Percentiles rank a stretch among this genome's conserved stretches.
These are phyloP conservation scores for Balamuthia mandrillaris DNA, from an alignment of 208 protist species.

Conservation along the genomic window DNA sequence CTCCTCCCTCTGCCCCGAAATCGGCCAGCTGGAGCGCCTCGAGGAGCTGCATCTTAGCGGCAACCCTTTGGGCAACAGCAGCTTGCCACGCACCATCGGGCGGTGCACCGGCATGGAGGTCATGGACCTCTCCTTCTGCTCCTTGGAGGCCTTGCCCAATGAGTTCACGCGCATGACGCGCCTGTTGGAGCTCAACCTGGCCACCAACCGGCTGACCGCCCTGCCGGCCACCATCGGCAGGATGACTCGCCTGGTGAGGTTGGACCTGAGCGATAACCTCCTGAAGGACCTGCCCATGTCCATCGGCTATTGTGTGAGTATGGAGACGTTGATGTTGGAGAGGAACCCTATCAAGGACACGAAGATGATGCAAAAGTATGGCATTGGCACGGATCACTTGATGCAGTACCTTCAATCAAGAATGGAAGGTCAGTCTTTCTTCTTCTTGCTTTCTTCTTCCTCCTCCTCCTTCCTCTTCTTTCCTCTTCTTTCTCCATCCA, in stretches of 20 bases:
- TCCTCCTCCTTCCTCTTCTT: not conserved
- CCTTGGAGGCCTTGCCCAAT: slow-evolving; percentile 13
- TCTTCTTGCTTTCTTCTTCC: not conserved
- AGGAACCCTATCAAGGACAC: not conserved
- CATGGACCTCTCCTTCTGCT: slow-evolving; percentile 30
- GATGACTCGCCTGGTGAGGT: not conserved
- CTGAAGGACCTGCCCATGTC: slow-evolving; percentile 9
- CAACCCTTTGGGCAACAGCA: not conserved
- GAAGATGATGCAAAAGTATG: not conserved
- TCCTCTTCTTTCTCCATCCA: not conserved
- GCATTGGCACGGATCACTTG: slow-evolving; percentile 3
- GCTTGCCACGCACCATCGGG: slow-evolving; percentile 26
- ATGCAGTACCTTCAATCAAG: not conserved
- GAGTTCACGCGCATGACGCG: slow-evolving; percentile 13
- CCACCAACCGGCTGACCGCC: slow-evolving; percentile 22
- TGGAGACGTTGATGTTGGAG: not conserved
- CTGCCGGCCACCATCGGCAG: slow-evolving; percentile 28
- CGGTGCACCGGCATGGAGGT: slow-evolving; percentile 31
- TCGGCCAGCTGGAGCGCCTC: slow-evolving; percentile 1
- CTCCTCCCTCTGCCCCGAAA: slow-evolving; percentile 6
- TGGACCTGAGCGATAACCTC: slow-evolving; percentile 38
- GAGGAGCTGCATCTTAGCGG: not conserved
- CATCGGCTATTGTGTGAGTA: not conserved
- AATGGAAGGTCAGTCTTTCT: not conserved
- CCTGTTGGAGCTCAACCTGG: slow-evolving; percentile 32